Conservation (phyloP, 306 rosid genomes). For the Quercus gilva region DNA sequence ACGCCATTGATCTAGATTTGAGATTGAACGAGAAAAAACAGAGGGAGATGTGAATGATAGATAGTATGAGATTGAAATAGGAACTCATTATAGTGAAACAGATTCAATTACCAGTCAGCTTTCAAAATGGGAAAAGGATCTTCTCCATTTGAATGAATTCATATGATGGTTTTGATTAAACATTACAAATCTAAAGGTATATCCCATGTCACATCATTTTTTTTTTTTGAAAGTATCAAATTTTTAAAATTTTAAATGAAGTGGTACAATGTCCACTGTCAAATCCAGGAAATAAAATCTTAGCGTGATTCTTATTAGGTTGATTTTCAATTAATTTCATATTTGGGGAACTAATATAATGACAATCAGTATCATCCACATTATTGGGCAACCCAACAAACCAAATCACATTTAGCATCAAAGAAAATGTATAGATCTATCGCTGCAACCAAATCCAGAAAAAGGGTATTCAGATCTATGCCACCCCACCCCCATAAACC, state of each 20-base stretch:
- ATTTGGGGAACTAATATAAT: neutral
- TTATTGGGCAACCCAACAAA: neutral
- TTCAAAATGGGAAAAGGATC: neutral
- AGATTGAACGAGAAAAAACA: no score
- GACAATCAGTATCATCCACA: neutral
- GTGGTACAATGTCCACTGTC: no score
- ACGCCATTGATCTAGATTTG: no score
- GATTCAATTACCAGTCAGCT: neutral
- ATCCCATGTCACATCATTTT: no score
- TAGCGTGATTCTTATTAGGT: neutral
- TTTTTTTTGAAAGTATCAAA: no score
- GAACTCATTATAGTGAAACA: neutral
- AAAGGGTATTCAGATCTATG: neutral
- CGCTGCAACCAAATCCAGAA: neutral
- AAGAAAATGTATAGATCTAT: neutral
- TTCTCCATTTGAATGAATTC: no score
- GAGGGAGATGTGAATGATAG: no score
- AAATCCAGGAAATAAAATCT: no score
- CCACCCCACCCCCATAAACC: neutral
- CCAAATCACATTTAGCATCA: neutral
- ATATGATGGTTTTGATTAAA: no score
- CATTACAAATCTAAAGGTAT: no score
- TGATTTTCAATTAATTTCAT: neutral
- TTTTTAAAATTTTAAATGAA: no score
- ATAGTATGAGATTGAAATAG: no score